Evolutionary conservation across 345 rosid species (phyloP), one percentile per base, ranked within the genome.

Genomic region (Salix arbutifolia): DNA sequence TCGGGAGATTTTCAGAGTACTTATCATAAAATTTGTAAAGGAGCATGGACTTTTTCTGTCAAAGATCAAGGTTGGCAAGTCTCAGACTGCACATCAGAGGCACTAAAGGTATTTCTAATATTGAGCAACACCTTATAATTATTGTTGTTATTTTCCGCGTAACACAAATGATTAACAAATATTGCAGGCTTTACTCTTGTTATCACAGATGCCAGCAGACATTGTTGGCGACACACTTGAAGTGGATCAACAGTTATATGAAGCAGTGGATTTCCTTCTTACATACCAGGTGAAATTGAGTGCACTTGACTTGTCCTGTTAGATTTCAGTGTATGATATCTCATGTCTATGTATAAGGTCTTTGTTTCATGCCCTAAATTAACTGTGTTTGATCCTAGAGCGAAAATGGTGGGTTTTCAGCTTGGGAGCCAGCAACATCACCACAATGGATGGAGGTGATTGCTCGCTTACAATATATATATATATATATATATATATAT

Each of bases 11-110:
- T 61, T 62, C 60, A 44, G 35, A 19, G 67, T 21, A 74, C 46
- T 42, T 19, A 33, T 2, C 13, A 67, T 5, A 28, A 40, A 14
- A 69, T 23, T 5, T 31, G 67, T 1, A 73, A 79, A 48, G 82
- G 82, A 4, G 33, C 74, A 26, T 79, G 77, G 77, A 12, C 77
- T n/a, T 4, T 79, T 14, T 25, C 74, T 3, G 74, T 73, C 10
- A n/a, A 19, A 73, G 81, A 78, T 78, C 81, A 78, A 0, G 81
- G 81, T 6, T 72, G 76, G 73, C 81, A 78, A 78, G 73, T 78
- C n/a, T 78, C 77, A 17, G 81, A 78, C 23, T 66, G 81, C 77
- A 66, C 81, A 46, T 69, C 81, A 25, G 81, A 78, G 40, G 58
- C 72, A 6, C 60, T 78, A 3, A 48, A 33, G 80, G 80, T 71